These are phyloP conservation scores for Torulaspora franciscae DNA, from an alignment of 805 yeast species.

Conservation along the genomic window DNA sequence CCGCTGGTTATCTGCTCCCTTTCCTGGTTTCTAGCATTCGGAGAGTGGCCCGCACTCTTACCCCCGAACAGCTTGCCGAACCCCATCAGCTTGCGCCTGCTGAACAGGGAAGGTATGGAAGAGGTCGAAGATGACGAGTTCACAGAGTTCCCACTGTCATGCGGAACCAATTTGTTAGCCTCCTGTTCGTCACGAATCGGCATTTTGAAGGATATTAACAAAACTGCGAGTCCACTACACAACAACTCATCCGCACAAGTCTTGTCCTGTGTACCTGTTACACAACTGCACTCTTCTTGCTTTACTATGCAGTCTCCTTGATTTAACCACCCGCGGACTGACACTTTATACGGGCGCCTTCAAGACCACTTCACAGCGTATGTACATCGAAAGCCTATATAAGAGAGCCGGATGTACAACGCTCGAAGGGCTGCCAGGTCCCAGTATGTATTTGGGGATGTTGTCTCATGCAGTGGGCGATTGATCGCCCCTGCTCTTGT, in stretches of 20 bases:
- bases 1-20: slow-evolving; percentile 7
- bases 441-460: background rate
- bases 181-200: slow-evolving; percentile 6
- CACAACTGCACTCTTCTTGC: background rate
- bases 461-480: background rate
- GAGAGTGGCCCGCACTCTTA: slow-evolving; percentile 10
- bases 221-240: background rate
- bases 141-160: slow-evolving; percentile 9
- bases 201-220: slow-evolving; percentile 4
- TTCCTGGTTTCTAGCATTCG: background rate
- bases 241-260: background rate
- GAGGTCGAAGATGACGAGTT: slow-evolving; percentile 12
- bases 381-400: no score
- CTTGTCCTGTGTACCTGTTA: background rate
- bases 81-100: slow-evolving; percentile 11
- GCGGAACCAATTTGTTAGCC: slow-evolving; percentile 3
- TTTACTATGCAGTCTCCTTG: slow-evolving; percentile 1
- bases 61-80: slow-evolving; percentile 12
- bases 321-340: background rate
- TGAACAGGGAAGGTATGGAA: slow-evolving; percentile 11
- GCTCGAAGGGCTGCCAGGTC: no score
- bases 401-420: no score
- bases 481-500: background rate
- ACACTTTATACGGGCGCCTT: slow-evolving; percentile 1
- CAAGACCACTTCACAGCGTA: no score